Conservation (phyloP, 116 monocot species). For the Iris pallida region DNA sequence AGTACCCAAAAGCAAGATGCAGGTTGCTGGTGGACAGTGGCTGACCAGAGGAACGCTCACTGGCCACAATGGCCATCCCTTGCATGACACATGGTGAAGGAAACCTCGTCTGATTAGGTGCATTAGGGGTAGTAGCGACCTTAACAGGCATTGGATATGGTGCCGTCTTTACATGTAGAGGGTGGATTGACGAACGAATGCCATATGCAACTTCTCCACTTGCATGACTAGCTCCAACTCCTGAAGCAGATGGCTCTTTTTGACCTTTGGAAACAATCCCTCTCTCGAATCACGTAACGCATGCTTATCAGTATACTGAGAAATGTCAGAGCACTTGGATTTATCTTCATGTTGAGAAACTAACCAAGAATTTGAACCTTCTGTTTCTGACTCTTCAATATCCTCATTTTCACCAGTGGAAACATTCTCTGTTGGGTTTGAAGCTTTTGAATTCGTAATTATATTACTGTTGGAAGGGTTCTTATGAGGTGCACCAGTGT, state of each 20-base stretch:
- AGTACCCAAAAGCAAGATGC: conserved; percentile 76
- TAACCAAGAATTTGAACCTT: conserved; percentile 67
- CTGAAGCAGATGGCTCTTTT: conserved; percentile 21
- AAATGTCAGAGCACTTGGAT: conserved; percentile 27
- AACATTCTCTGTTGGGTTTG: conserved; percentile 49
- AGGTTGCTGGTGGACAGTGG: conserved; percentile 18
- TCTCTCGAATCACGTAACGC: conserved; percentile 16
- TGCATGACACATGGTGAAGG: conserved; percentile 43
- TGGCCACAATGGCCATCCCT: conserved; percentile 33
- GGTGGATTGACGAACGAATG: conserved; percentile 47
- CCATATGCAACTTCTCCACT: conserved; percentile 38
- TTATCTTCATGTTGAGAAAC: conserved; percentile 43
- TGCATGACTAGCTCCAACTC: conserved; percentile 26
- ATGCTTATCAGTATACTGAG: conserved; percentile 31
- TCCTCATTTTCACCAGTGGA: conserved; percentile 62
- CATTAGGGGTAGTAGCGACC: conserved; percentile 20
- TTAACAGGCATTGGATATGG: conserved; percentile 25
- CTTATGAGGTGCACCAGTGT: conserved; percentile 25
- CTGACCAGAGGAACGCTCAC: conserved; percentile 12
- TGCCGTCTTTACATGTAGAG: conserved; percentile 28
- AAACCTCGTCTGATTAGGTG: conserved; percentile 25
- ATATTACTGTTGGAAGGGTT: conserved; percentile 19
- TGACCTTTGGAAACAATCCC: conserved; percentile 18
- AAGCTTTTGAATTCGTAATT: conserved; percentile 35
- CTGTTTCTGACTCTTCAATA: conserved; percentile 73